phyloP scores from a whole-genome alignment of 768 basidiomycete genomes.

The Termitomyces sp. region DNA sequence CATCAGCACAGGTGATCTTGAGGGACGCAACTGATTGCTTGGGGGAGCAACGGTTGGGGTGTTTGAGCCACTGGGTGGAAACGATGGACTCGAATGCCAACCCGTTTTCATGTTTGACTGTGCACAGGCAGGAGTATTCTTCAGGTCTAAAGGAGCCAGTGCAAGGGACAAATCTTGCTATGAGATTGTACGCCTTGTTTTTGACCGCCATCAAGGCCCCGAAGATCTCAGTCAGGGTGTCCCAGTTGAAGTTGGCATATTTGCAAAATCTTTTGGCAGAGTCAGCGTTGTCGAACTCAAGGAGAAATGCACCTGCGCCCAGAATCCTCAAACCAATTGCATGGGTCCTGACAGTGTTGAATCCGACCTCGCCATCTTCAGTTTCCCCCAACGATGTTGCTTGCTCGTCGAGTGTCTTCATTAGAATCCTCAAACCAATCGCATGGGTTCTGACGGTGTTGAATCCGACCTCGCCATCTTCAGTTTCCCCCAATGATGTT shows the following conservation, averaged over 20 bases:
- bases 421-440: too few relatives aligned
- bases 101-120: neutral
- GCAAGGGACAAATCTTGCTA: too few relatives aligned
- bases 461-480: too few relatives aligned
- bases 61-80: neutral
- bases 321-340: neutral
- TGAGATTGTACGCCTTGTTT: neutral
- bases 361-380: too few relatives aligned
- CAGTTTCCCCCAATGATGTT: neutral
- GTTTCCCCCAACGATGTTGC: too few relatives aligned
- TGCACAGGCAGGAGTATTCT: neutral
- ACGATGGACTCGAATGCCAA: too few relatives aligned
- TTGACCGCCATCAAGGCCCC: neutral
- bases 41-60: neutral
- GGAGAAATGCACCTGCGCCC: neutral
- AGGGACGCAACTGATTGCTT: too few relatives aligned
- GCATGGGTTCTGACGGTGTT: too few relatives aligned
- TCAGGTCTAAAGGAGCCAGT: too few relatives aligned
- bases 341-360: too few relatives aligned
- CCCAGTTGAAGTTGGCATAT: neutral
- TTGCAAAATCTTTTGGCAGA: neutral
- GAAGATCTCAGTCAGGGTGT: neutral
- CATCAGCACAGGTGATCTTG: neutral
- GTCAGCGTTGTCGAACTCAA: constrained; percentile 2
- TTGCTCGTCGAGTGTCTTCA: too few relatives aligned